Conservation (phyloP, 2,329 filamentous ascomycete species). For the Chrysosphaeria jannelii region DNA sequence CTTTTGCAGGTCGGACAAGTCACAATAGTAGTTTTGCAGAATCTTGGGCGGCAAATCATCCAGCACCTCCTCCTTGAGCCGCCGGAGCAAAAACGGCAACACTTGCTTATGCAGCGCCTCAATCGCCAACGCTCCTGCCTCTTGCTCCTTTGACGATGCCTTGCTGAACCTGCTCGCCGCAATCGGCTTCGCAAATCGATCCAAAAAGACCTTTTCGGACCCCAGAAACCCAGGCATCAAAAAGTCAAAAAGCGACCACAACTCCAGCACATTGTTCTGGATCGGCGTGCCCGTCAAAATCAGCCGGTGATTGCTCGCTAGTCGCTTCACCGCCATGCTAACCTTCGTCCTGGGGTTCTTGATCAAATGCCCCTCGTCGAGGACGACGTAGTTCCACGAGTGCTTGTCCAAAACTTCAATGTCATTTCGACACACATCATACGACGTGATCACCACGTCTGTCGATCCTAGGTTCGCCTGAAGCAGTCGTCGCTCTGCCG, state of each 20-base stretch:
- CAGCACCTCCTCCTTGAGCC: constrained; percentile 89
- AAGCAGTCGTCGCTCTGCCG: constrained; percentile 44
- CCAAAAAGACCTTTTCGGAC: constrained; percentile 79
- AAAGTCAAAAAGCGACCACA: constrained; percentile 97
- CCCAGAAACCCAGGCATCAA: constrained; percentile 96
- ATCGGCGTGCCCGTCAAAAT: constrained; percentile 94
- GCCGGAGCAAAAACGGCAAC: constrained; percentile 76
- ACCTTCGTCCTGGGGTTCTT: constrained; percentile 98
- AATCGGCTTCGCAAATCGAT: constrained; percentile 84
- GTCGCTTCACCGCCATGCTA: constrained; percentile 66
- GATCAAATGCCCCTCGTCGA: constrained; percentile 93
- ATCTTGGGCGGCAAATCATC: constrained; percentile 96
- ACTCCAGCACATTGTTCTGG: constrained; percentile 86
- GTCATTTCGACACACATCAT: constrained; percentile 93
- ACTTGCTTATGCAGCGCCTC: constrained; percentile 98
- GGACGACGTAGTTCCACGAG: constrained; percentile 83
- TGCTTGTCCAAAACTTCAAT: constrained; percentile 55
- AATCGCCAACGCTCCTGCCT: constrained; percentile 81
- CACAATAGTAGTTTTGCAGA: constrained; percentile 96
- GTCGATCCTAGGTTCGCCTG: constrained; percentile 40
- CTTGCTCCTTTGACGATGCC: constrained; percentile 92
- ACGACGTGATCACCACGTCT: constrained; percentile 89
- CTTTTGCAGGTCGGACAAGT: constrained; percentile 78
- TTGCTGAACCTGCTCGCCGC: constrained; percentile 86
- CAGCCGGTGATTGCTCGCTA: constrained; percentile 74